Evolutionary conservation across 352 stramenopile species (phyloP).

Genomic region (Phytophthora meadii): DNA sequence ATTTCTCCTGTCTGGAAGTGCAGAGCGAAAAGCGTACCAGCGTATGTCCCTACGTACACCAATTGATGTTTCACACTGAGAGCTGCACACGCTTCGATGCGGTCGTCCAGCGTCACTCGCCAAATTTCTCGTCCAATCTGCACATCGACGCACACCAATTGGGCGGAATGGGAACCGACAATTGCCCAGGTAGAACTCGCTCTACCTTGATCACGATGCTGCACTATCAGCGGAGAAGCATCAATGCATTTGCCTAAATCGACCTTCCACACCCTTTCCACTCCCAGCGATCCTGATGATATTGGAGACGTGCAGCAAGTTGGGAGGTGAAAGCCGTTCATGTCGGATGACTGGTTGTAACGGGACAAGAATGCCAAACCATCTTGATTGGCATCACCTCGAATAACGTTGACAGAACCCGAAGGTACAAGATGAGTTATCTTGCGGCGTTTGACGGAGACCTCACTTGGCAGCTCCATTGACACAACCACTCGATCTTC

Average conservation of each 20-base stretch:
- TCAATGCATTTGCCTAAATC: conserved; percentile 72
- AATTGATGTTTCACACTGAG: conserved; percentile 38
- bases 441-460: conserved; percentile 30
- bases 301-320: conserved; percentile 13
- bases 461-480: not conserved
- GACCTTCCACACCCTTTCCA: conserved; percentile 32
- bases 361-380: conserved; percentile 29
- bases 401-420: not conserved
- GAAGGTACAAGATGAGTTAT: conserved; percentile 2
- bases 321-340: conserved; percentile 19
- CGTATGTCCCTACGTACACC: conserved; percentile 66
- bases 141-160: conserved; percentile 56
- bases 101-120: conserved; percentile 53
- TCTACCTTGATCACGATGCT: conserved; percentile 4
- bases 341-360: conserved; percentile 37
- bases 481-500: not conserved
- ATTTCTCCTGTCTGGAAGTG: conserved; percentile 36
- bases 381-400: not conserved
- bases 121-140: conserved; percentile 37
- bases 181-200: conserved; percentile 34
- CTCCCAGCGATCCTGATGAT: conserved; percentile 9
- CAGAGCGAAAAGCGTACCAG: conserved; percentile 54
- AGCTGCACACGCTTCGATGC: conserved; percentile 61
- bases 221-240: conserved; percentile 62
- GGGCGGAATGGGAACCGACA: conserved; percentile 58